A percentile compares a stretch with the other conserved stretches of the same genome.
These are phyloP conservation scores for Nemania bipapillata DNA, from an alignment of 2,329 filamentous ascomycete genomes.

Conservation along the genomic window DNA sequence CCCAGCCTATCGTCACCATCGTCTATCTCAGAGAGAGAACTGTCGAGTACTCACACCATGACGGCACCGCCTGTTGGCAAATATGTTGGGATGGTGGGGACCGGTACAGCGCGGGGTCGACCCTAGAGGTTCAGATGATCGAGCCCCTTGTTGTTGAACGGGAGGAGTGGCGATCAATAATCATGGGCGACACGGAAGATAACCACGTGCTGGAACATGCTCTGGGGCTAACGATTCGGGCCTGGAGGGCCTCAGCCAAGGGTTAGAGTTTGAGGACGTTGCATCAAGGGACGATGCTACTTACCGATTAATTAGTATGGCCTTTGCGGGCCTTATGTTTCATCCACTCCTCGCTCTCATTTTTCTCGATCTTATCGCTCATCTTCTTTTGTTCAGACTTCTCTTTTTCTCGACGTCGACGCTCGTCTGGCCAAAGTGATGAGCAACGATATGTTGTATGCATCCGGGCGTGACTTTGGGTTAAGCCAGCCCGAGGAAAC, in stretches of 20 bases:
- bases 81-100: background rate
- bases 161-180: background rate
- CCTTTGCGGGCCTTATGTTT: background rate
- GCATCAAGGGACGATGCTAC: background rate
- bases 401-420: background rate
- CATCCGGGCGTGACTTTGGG: no score
- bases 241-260: background rate
- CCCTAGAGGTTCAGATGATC: background rate
- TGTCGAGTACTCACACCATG: background rate
- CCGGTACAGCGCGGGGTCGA: background rate
- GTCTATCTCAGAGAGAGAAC: background rate
- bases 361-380: background rate
- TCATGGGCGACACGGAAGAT: background rate
- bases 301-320: background rate
- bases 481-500: background rate
- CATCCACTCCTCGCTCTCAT: background rate
- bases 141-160: background rate
- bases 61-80: background rate
- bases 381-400: background rate
- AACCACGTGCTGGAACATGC: background rate
- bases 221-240: background rate
- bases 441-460: background rate
- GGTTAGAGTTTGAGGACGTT: background rate
- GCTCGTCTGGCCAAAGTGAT: background rate
- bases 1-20: background rate